These are phyloP conservation scores for Trichophaea hybrida DNA, from an alignment of 2,329 filamentous ascomycete genomes.

Conservation along the genomic window DNA sequence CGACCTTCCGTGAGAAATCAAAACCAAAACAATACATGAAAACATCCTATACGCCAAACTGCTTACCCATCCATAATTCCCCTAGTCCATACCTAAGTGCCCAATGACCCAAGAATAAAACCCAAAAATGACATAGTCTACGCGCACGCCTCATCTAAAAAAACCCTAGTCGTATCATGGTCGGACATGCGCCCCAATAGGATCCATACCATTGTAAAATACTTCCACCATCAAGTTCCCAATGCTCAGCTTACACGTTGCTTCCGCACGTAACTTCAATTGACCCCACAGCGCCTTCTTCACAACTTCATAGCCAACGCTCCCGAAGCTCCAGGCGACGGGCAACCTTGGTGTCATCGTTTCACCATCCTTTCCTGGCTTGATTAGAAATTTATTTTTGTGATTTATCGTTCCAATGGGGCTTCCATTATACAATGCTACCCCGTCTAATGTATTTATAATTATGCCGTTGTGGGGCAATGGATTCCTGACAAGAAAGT, in stretches of 20 bases:
- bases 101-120: not conserved
- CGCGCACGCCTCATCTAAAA: not conserved
- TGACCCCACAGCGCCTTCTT: slow-evolving; percentile 64
- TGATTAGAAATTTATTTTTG: slow-evolving; percentile 57
- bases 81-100: not conserved
- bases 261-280: slow-evolving; percentile 63
- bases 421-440: slow-evolving; percentile 68
- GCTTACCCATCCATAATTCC: not conserved
- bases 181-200: slow-evolving; percentile 53
- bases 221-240: slow-evolving; percentile 55
- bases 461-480: slow-evolving; percentile 57
- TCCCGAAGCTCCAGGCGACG: slow-evolving; percentile 62
- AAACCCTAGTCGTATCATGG: slow-evolving; percentile 29
- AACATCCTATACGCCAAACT: not conserved
- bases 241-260: slow-evolving; percentile 58
- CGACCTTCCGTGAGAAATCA: not conserved
- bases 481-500: slow-evolving; percentile 71
- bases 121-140: not conserved
- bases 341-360: slow-evolving; percentile 63
- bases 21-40: not conserved
- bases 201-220: slow-evolving; percentile 54
- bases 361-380: slow-evolving; percentile 44
- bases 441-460: slow-evolving; percentile 68
- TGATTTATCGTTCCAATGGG: slow-evolving; percentile 69
- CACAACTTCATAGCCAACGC: slow-evolving; percentile 71